phyloP scores from a whole-genome alignment of 176 grass and related monocot genomes.

The Puccinellia tenuiflora region DNA sequence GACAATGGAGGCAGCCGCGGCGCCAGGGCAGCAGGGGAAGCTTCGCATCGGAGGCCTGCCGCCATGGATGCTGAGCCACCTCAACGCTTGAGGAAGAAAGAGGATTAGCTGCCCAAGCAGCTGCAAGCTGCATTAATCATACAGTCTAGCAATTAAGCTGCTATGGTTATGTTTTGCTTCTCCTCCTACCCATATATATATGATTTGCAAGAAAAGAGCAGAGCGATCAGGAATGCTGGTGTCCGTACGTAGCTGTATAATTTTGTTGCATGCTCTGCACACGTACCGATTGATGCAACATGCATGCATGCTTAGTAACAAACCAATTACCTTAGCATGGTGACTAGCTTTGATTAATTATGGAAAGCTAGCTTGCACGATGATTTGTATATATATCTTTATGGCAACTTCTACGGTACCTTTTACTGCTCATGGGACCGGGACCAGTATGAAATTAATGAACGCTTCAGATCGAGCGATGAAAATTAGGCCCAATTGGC shows the following conservation, averaged over 20 bases:
- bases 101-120: background rate
- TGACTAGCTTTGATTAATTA: background rate
- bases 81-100: slow-evolving; percentile 27
- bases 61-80: slow-evolving; percentile 57
- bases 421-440: no score
- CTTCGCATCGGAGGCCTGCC: slow-evolving; percentile 29
- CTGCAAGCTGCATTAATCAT: background rate
- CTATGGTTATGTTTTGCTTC: slow-evolving; percentile 38
- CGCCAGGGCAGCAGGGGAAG: slow-evolving; percentile 12
- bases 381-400: background rate
- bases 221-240: slow-evolving; percentile 12
- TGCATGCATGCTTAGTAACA: slow-evolving; percentile 13
- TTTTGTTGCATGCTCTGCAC: background rate
- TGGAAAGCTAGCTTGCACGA: background rate
- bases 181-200: slow-evolving; percentile 12
- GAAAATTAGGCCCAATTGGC: no score
- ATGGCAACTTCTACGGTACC: no score
- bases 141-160: slow-evolving; percentile 21
- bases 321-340: slow-evolving; percentile 15
- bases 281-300: slow-evolving; percentile 25
- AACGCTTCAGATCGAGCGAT: no score
- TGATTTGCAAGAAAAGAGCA: slow-evolving; percentile 23
- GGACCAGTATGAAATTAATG: no score
- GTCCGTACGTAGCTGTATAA: background rate
- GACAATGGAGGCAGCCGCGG: background rate